Evolutionary conservation across 1,284 basidiomycete species (phyloP), one percentile per base, ranked within the genome.

Genomic region (Grifola frondosa): DNA sequence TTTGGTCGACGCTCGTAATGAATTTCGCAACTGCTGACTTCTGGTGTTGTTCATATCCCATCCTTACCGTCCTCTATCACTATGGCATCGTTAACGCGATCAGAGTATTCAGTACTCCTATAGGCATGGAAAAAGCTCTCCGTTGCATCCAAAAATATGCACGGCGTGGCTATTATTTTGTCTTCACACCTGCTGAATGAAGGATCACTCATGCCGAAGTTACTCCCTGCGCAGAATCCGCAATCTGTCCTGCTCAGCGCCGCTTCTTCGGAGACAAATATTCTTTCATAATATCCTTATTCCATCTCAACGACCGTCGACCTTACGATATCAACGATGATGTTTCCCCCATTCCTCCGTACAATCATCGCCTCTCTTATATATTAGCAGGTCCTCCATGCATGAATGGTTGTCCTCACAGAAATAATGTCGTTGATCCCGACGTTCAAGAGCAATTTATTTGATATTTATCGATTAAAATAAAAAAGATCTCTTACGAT

Each of bases 1-100:
- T 38, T 22, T 38, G 37, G 37, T 2, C 11, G 17, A 38, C 37
- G 11, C 37, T 22, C 12, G 28, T 38, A n/a, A 38, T 38, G 37
- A 38, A 38, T 22, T 28, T 30, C 19, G 6, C 30, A 19, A 22
- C 26, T 9, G 37, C 37, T 15, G 37, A 38, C 13, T 30, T 21
- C 12, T 38, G 29, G 19, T 38, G 37, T 21, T 6, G 29, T 9
- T 26, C 37, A 8, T 38, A 38, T 13, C 37, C 37, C 4, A 15
- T 22, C 1, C 20, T 21, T 21, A 38, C 37, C n/a, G 28, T 38
- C n/a, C 3, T n/a, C n/a, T n/a, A n/a, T n/a, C n/a, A n/a, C n/a
- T n/a, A 20, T 6, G 5, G 20, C 7, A 5, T 37, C 3, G 26
- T 37, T 4, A 19, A 16, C n/a, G 26, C 36, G 12, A n/a, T 19